Conservation (phyloP, 116 monocot species). For the Cymodocea nodosa region DNA sequence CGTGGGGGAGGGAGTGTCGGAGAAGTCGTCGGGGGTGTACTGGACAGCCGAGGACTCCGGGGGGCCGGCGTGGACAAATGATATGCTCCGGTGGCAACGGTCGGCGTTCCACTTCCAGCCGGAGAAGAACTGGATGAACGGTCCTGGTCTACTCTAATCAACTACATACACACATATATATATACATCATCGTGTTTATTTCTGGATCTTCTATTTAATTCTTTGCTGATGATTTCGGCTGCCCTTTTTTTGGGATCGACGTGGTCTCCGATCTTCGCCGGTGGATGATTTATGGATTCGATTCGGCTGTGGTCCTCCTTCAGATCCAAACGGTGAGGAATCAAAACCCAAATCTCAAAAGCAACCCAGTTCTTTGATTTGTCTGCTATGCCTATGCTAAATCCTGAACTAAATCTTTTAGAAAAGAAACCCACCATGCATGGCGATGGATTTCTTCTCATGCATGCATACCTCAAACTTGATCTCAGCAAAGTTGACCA, state of each 20-base stretch:
- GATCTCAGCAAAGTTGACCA: no score
- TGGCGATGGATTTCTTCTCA: no score
- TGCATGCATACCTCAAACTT: no score
- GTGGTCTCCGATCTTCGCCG: not conserved
- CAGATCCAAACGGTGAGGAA: conserved; percentile 49
- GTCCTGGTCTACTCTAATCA: conserved; percentile 7
- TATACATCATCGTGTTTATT: not conserved
- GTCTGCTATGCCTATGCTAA: no score
- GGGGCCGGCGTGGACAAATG: conserved; percentile 33
- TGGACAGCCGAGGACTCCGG: no score
- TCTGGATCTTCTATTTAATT: not conserved
- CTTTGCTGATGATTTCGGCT: not conserved
- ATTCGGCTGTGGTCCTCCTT: not conserved
- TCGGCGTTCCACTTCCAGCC: conserved; percentile 88
- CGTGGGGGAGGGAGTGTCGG: no score
- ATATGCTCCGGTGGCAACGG: conserved; percentile 70
- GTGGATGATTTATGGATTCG: not conserved
- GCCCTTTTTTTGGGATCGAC: not conserved
- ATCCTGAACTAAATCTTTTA: no score
- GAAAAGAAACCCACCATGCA: no score
- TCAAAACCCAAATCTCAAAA: no score
- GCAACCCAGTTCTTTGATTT: no score
- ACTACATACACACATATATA: not conserved
- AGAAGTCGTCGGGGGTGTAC: no score
- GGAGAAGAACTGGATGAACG: conserved; percentile 84